Base-by-base conservation (phyloP, 228 moss, liverwort and hornwort genomes). In the Sphagnum magellanicum region DNA sequence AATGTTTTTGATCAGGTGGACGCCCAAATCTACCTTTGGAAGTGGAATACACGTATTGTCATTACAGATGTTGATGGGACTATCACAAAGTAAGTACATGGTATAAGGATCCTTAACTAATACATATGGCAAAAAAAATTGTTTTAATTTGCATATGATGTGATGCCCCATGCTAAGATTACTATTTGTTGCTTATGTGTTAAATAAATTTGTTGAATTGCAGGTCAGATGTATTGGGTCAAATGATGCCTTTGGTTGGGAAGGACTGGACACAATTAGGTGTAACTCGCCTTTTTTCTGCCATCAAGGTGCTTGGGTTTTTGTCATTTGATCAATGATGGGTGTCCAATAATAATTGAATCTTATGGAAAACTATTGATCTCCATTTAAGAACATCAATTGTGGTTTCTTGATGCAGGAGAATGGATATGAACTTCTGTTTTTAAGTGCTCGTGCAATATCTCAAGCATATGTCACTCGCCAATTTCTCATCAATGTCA, bases 181-280 rank as follows among this genome's bases (percentile, higher is more conserved):
- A 32, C 32, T 32, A 32, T 16, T 16, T 16, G 14, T 60, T 16
- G 6, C 60, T 16, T 60, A 16, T 14, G 0, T 14, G 5, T 5
- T 55, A 12, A 55, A 8, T 55, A 8, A 3, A 14, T 50, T 3
- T 55, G 55, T 55, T 55, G 55, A 13, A 16, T 16, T 51, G 73
- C 84, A 88, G 84, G 75, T 88, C 88, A 10, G 88, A 88, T 74
- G 84, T 84, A 49, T 71, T 88, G 69, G 88, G 88, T 61, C 84
- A 88, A 73, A 73, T 88, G 48, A 84, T 88, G 84, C 84, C 81
- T 52, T 63, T 88, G 47, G 84, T 88, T 73, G 88, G 88, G 50
- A 88, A 78, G 73, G 88, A 88, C 70, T 88, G 88, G 88, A 88
- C 88, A 51, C 88, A 88, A 70, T 78, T 79, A 66, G 84, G 88